Evolutionary conservation across 768 basidiomycete species (phyloP).

Genomic region (Suillus cothurnatus): DNA sequence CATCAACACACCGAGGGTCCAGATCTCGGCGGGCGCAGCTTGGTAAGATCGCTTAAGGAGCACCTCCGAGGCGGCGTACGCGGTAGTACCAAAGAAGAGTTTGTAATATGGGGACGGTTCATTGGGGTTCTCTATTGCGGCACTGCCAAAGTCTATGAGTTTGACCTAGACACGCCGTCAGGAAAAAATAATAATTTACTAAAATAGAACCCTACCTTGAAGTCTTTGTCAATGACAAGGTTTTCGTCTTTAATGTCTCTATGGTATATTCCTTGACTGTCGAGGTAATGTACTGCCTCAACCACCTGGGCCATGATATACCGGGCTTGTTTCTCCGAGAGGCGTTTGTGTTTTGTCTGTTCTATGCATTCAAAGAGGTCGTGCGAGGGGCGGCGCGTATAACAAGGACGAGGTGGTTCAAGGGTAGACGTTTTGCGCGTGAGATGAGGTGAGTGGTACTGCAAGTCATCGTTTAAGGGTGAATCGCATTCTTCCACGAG

Average conservation of each 20-base stretch:
- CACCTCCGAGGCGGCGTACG: constrained; percentile 95
- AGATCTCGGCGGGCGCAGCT: constrained; percentile 93
- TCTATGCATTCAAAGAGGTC: constrained; percentile 97
- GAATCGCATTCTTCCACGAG: constrained; percentile 21
- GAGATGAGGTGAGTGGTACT: constrained; percentile 9
- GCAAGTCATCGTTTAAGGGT: constrained; percentile 7
- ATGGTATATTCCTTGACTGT: constrained; percentile 84
- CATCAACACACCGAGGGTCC: constrained; percentile 94
- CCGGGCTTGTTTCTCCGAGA: constrained; percentile 77
- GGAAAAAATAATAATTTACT: background rate
- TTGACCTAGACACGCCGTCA: constrained; percentile 63
- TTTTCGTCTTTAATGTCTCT: constrained; percentile 99
- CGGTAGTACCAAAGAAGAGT: constrained; percentile 91
- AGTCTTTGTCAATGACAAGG: constrained; percentile 71
- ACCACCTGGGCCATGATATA: constrained; percentile 89
- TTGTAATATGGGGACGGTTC: constrained; percentile 67
- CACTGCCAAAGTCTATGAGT: constrained; percentile 94
- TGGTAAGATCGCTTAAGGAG: constrained; percentile 86
- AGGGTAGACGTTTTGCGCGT: constrained; percentile 15
- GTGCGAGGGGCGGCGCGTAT: constrained; percentile 76
- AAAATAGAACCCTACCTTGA: constrained; percentile 52
- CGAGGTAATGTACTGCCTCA: constrained; percentile 79
- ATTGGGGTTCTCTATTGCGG: constrained; percentile 68
- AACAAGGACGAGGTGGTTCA: constrained; percentile 40
- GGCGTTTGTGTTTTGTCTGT: constrained; percentile 74